A percentile compares a stretch with the other conserved stretches of the same genome.
These are phyloP conservation scores for Aspergillus flavus DNA, from an alignment of 2,329 filamentous ascomycete genomes.

Conservation along the genomic window DNA sequence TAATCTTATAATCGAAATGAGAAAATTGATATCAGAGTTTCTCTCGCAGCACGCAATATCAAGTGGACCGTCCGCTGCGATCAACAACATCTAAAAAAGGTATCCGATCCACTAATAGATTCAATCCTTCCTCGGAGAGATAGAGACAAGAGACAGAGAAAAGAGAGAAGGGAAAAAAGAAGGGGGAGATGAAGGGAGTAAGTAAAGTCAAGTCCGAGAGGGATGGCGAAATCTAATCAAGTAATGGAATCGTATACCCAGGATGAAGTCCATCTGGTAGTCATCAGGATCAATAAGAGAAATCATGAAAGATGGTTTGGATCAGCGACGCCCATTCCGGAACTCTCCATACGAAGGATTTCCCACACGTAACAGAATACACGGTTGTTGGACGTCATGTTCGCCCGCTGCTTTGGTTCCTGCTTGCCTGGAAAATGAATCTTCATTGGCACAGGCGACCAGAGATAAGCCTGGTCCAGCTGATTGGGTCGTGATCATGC, in stretches of 20 bases:
- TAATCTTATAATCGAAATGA: conserved; percentile 3
- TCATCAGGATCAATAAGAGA: conserved; percentile 25
- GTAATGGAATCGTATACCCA: conserved; percentile 9
- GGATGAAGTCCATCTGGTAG: conserved; percentile 6
- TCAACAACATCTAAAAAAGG: neutral
- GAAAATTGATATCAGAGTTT: conserved; percentile 6
- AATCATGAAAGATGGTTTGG: conserved; percentile 6
- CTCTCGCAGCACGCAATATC: conserved; percentile 1
- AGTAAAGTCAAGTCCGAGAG: neutral
- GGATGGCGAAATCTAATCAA: conserved; percentile 8
- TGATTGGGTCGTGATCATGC: conserved; percentile 33
- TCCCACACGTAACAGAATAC: conserved; percentile 35
- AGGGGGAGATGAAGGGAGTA: neutral
- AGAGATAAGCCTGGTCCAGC: conserved; percentile 32
- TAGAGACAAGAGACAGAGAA: neutral
- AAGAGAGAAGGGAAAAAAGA: neutral
- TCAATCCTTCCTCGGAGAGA: neutral
- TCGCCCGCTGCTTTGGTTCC: conserved; percentile 14
- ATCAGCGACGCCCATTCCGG: conserved; percentile 18
- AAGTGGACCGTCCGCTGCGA: conserved; percentile 3
- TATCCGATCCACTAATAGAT: neutral
- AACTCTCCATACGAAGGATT: conserved; percentile 21
- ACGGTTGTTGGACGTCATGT: conserved; percentile 12
- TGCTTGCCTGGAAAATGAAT: neutral
- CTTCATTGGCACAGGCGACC: conserved; percentile 5